Conservation (phyloP, 2,329 filamentous ascomycete species). For the Apiospora koreana region DNA sequence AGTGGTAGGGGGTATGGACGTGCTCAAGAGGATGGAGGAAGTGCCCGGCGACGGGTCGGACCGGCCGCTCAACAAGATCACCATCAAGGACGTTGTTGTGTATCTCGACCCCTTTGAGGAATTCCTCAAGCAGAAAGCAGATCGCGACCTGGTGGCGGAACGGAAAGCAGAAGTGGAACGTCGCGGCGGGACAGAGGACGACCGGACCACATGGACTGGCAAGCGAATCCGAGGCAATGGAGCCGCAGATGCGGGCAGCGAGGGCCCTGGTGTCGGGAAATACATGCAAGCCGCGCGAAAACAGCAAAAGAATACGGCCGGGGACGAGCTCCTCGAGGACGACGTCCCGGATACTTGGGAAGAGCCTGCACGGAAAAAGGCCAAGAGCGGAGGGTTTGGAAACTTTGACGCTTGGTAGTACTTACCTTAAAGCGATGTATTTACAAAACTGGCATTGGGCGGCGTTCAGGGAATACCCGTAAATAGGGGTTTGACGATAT, state of each 20-base stretch:
- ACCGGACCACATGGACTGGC: slow-evolving; percentile 92
- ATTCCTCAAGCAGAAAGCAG: slow-evolving; percentile 74
- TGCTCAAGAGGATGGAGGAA: slow-evolving; percentile 75
- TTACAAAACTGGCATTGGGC: slow-evolving; percentile 5
- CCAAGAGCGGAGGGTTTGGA: slow-evolving; percentile 78
- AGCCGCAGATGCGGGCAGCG: slow-evolving; percentile 48
- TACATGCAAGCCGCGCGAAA: slow-evolving; percentile 69
- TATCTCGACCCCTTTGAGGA: slow-evolving; percentile 96
- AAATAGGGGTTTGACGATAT: not conserved
- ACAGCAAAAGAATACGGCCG: slow-evolving; percentile 35
- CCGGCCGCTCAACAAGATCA: slow-evolving; percentile 74
- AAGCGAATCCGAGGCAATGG: slow-evolving; percentile 78
- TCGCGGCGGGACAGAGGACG: slow-evolving; percentile 78
- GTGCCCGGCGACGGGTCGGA: slow-evolving; percentile 75
- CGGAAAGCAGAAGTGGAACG: slow-evolving; percentile 62
- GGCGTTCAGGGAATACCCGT: slow-evolving; percentile 5
- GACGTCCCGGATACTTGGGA: slow-evolving; percentile 65
- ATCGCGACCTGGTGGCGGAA: slow-evolving; percentile 59
- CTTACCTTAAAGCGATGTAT: not conserved
- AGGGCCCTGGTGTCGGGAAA: slow-evolving; percentile 65
- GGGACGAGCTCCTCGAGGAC: slow-evolving; percentile 62
- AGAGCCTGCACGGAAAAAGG: slow-evolving; percentile 79
- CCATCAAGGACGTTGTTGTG: slow-evolving; percentile 80
- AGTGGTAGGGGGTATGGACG: slow-evolving; percentile 74
- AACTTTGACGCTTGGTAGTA: slow-evolving; percentile 90